Evolutionary conservation across 1,284 basidiomycete genomes (phyloP), one percentile per base, ranked within the genome.

Genomic region (Fomitopsis palustris): DNA sequence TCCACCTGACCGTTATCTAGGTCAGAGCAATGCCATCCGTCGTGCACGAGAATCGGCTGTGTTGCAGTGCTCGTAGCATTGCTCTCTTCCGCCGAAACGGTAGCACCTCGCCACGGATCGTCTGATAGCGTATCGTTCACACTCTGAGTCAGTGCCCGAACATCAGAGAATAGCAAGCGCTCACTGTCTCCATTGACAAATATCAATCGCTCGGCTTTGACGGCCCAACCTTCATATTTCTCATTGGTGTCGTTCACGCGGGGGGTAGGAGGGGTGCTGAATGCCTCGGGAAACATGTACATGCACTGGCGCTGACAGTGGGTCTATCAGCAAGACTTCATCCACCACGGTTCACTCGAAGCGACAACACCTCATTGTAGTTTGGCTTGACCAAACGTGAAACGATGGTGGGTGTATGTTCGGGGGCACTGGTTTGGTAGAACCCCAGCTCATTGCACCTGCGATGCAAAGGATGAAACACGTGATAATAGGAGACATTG

Each of bases 361-460:
- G 16, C 23, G 21, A 69, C 78, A 29, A n/a, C 60, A 84, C 86
- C 72, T 88, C 73, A 51, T 81, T 79, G 61, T 86, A 86, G 4
- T 64, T 41, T 2, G 85, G 84, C 58, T 84, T 78, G 17, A 88
- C 69, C 16, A 88, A 77, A 9, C 86, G 78, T 4, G 83, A 80
- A 7, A 86, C 84, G 53, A 90, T 70, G 9, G 81, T 76, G 0
- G 86, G 83, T 21, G 74, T 66, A 27, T 67, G 74, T 0, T 41
- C 25, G 0, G 87, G 87, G 6, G 87, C 82, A 10, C 82, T 80
- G 29, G 82, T 83, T 70, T 85, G 84, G 58, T 82, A 78, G 67
- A 74, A 88, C 31, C 88, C 88, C 6, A 90, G 77, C 74, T 88
- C 78, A 65, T 85, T 89, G 67, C 87, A 90, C 2, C 85, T 88